Conservation (phyloP, 768 basidiomycete genomes). For the Kwoniella shandongensis region DNA sequence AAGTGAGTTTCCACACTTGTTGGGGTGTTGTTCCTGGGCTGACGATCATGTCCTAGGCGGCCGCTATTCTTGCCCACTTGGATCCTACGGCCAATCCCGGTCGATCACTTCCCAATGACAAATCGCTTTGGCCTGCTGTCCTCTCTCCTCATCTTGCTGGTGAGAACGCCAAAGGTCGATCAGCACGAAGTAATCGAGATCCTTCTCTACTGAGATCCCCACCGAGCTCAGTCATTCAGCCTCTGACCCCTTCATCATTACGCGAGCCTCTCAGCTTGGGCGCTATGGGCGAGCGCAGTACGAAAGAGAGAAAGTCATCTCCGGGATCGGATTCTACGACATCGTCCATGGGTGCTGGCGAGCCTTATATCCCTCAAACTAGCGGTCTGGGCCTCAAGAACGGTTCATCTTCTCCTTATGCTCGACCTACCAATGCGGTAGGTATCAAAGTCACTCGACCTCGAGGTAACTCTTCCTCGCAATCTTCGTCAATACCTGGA, state of each 20-base stretch:
- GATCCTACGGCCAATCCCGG: conserved; percentile 63
- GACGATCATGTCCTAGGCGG: conserved; percentile 62
- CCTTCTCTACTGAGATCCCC: conserved; percentile 39
- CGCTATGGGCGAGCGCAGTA: conserved; percentile 13
- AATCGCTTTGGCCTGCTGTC: conserved; percentile 76
- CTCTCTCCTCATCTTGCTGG: conserved; percentile 22
- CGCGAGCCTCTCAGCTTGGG: conserved; percentile 33
- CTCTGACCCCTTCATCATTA: conserved; percentile 44
- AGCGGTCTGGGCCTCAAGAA: conserved; percentile 6
- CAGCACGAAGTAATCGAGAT: conserved; percentile 28
- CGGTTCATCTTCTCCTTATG: neutral
- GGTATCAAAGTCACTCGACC: conserved; percentile 11
- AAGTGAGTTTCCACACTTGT: conserved; percentile 61
- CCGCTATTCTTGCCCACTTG: conserved; percentile 88
- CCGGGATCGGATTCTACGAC: conserved; percentile 47
- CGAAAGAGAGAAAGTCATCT: conserved; percentile 39
- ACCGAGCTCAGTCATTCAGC: conserved; percentile 34
- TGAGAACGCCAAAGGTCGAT: conserved; percentile 20
- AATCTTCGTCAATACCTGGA: conserved; percentile 14
- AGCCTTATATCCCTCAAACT: conserved; percentile 23
- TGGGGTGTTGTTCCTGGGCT: neutral
- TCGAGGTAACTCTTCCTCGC: conserved; percentile 11
- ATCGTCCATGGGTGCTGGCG: conserved; percentile 43
- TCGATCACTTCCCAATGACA: conserved; percentile 86
- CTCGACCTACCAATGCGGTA: conserved; percentile 5